Evolutionary conservation across 257 asterid genomes (phyloP).

Genomic region (Gardenia jasminoides): DNA sequence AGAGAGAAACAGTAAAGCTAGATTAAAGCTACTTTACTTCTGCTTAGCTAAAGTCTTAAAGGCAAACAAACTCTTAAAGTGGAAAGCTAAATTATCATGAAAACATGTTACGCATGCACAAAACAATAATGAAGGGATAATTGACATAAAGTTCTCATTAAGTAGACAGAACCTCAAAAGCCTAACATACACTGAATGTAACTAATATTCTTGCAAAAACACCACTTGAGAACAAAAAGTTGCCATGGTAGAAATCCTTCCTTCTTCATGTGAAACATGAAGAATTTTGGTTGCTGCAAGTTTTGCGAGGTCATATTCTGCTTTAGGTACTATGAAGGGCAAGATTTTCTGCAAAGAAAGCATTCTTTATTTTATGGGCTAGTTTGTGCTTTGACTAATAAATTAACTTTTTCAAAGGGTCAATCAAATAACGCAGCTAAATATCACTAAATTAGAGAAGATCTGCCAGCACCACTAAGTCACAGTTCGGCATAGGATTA

Average conservation of each 20-base stretch:
- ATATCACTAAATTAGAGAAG: background rate
- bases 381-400: background rate
- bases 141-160: slow-evolving; percentile 15
- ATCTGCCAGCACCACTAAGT: background rate
- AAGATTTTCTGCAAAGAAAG: background rate
- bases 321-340: background rate
- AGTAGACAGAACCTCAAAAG: slow-evolving; percentile 10
- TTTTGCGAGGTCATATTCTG: background rate
- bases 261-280: background rate
- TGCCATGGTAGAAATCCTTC: slow-evolving; percentile 1
- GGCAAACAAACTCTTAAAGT: slow-evolving; percentile 13
- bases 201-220: slow-evolving; percentile 2
- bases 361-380: background rate
- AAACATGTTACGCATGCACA: slow-evolving; percentile 37
- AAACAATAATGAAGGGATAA: slow-evolving; percentile 23
- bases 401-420: slow-evolving; percentile 3
- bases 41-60: slow-evolving; percentile 10
- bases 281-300: background rate
- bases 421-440: background rate
- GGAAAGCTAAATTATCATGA: slow-evolving; percentile 31
- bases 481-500: background rate
- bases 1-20: slow-evolving; percentile 14
- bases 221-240: slow-evolving; percentile 1
- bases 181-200: slow-evolving; percentile 6
- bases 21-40: slow-evolving; percentile 6